Percentiles rank a stretch among this genome's conserved stretches.
Evolutionary conservation across 2,329 filamentous ascomycete genomes (phyloP).

Genomic region (Acephala macrosclerotiorum): DNA sequence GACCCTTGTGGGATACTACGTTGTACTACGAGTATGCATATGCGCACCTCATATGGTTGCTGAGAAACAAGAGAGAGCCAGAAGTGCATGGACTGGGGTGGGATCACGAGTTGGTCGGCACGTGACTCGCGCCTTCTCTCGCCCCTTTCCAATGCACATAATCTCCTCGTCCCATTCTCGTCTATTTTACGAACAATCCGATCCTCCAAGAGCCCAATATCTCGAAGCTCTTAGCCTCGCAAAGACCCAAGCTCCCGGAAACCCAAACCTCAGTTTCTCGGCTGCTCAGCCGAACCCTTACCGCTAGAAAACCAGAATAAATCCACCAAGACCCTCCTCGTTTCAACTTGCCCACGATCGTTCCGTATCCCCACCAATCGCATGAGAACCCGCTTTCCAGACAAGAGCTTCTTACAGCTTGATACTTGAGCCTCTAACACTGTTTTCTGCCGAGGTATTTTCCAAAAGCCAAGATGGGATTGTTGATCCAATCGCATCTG

Average conservation of each 20-base stretch:
- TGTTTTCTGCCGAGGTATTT: neutral
- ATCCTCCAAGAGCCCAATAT: too few species aligned
- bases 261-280: neutral
- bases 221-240: too few species aligned
- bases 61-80: neutral
- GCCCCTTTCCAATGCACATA: too few species aligned
- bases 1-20: neutral
- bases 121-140: neutral
- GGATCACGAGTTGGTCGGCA: neutral
- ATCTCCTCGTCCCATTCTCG: too few species aligned
- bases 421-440: neutral
- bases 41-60: neutral
- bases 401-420: neutral
- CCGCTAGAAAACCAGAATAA: neutral
- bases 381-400: neutral
- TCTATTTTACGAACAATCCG: too few species aligned
- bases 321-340: neutral
- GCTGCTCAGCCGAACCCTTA: neutral
- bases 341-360: neutral
- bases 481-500: neutral
- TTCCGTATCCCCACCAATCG: neutral
- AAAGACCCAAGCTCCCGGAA: neutral
- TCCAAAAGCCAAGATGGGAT: neutral
- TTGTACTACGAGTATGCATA: neutral
- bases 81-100: neutral